Evolutionary conservation across 306 rosid species (phyloP), one percentile per base, ranked within the genome.

Genomic region (Corylus americana): DNA sequence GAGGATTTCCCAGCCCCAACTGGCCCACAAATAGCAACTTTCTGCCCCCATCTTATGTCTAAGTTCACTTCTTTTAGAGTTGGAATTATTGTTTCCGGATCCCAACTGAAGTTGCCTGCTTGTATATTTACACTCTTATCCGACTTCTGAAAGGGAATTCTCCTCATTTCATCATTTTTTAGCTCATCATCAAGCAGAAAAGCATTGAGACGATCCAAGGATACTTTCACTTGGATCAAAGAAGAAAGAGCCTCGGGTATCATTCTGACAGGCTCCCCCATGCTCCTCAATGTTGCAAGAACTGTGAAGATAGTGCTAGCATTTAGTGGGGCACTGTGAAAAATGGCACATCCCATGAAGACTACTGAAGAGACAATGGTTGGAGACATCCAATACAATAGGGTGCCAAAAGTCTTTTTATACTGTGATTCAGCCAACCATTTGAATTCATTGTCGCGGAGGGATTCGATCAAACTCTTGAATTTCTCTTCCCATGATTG

Each of bases 1-100:
- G 98, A 92, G 47, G 98, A 94, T 79, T 94, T 94, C 68, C 98
- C 98, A 0, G 92, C 88, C 53, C 97, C 96, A 74, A 94, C 94
- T 54, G 92, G 89, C 27, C 97, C 97, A 80, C 92, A 90, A 61
- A 90, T 82, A 70, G 98, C 97, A 29, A 84, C 76, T 82, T 92
- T 94, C 70, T 92, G 90, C 51, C 92, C 88, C 86, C 76, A 13
- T 68, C 62, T 83, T 20, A 86, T 78, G 68, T 88, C 91, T 55
- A 94, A 61, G 70, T 84, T 82, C 55, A 89, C 80, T 18, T 83
- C 81, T 77, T 17, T 76, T 7, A 92, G 85, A 78, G 94, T 90
- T 80, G 83, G 88, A 35, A 57, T 44, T 69, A 67, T 12, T 54
- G 88, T 80, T 68, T 88, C 91, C 2, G 76, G 83, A 77, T 90